Percentiles rank a stretch among this genome's conserved stretches.
Conservation (phyloP, 1,284 basidiomycete genomes). For the Leccinum griseonigrum region DNA sequence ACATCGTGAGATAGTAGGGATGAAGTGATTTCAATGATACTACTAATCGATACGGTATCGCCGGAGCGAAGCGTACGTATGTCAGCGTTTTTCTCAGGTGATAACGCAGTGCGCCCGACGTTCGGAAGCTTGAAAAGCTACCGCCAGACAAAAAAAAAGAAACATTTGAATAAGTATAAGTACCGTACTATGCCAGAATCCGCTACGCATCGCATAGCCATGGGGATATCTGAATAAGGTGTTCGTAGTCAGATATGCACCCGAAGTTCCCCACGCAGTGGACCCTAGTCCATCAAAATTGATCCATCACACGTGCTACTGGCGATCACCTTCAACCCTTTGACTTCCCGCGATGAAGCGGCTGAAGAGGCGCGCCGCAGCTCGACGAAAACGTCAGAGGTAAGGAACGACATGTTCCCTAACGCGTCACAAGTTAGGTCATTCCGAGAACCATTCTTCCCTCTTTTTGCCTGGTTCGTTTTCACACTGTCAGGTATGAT, state of each 20-base stretch:
- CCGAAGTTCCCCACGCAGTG: not conserved
- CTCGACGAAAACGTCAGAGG: not conserved
- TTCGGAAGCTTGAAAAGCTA: not conserved
- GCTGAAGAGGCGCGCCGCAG: not conserved
- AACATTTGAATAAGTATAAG: not conserved
- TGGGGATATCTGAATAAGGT: not conserved
- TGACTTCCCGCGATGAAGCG: not conserved
- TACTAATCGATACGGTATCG: not conserved
- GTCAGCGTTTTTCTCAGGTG: not conserved
- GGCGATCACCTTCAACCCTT: not conserved
- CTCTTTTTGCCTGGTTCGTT: not conserved
- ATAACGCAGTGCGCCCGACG: not conserved
- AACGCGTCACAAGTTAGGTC: not conserved
- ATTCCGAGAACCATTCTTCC: not conserved
- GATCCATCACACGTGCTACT: not conserved
- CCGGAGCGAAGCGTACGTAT: not conserved
- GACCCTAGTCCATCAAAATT: not conserved
- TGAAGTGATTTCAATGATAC: not conserved
- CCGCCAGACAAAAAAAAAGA: not conserved
- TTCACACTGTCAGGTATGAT: not conserved
- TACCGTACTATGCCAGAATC: not conserved
- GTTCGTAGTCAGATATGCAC: not conserved
- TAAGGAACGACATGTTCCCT: not conserved
- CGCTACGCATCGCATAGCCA: not conserved
- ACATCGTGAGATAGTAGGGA: not conserved